These are phyloP conservation scores for Triticum urartu DNA, from an alignment of 176 grass and related monocot species.

Conservation along the genomic window DNA sequence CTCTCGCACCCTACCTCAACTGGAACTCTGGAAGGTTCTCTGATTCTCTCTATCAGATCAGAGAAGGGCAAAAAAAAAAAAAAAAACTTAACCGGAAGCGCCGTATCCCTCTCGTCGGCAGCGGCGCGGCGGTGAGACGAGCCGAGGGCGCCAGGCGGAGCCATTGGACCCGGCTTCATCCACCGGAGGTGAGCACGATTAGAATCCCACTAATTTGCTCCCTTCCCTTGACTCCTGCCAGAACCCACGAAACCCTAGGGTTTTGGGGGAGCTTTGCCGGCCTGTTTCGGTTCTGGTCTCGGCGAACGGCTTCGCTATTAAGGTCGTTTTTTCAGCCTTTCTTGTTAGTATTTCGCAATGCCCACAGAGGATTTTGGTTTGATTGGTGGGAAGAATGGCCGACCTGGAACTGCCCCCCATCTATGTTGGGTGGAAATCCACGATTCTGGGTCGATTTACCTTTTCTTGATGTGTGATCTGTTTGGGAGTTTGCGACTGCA, in stretches of 20 bases:
- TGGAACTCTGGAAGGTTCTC: background rate
- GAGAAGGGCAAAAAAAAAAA: background rate
- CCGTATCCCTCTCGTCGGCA: background rate
- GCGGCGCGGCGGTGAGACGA: background rate
- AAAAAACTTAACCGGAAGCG: background rate
- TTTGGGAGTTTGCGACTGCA: background rate
- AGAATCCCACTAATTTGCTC: background rate
- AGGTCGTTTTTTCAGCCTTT: background rate
- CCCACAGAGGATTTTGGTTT: background rate
- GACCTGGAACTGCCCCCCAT: background rate
- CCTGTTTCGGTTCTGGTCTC: background rate
- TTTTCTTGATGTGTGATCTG: background rate
- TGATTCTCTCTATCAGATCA: background rate
- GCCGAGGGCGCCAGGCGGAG: background rate
- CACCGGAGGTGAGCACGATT: background rate
- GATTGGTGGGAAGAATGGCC: background rate
- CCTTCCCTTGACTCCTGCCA: background rate
- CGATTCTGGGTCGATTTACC: background rate
- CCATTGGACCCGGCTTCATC: background rate
- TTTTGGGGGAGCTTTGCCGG: background rate
- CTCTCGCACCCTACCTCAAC: background rate
- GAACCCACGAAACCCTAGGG: slow-evolving; percentile 4
- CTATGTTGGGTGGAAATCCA: background rate
- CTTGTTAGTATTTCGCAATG: background rate
- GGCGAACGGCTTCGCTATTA: background rate